Base-by-base conservation (phyloP, 441 rosid species). In the Populus hybrid region DNA sequence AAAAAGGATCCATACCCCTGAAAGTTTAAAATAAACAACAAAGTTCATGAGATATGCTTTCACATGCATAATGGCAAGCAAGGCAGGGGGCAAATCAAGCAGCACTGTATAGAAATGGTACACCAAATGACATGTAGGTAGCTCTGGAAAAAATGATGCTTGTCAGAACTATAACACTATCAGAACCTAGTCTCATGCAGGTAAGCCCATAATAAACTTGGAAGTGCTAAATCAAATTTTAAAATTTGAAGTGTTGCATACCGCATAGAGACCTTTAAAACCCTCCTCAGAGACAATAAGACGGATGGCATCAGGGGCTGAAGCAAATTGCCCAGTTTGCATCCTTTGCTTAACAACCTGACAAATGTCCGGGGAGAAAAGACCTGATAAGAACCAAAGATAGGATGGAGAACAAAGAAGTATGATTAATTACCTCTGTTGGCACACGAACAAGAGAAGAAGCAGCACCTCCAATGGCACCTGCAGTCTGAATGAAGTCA, bases 401-500 rank as follows among this genome's bases (percentile, higher is more conserved):
- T 3, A 67, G 23, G 34, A 32, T 42, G 14, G 46, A 79, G 16
- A 10, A 14, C n/a, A 78, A 73, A 36, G 21, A 6, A 69, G 57
- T 10, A 59, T 70, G 73, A 67, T 36, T 24, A 76, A 77, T 12
- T 75, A 94, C 98, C 94, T 94, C 97, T 10, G 98, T 90, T 36
- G 97, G 97, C 40, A 94, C 97, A 80, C 97, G 94, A 59, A 94
- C 84, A 38, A 94, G 83, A 73, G 97, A 94, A 82, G 98, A 93
- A 80, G 95, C 91, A 81, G 92, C 77, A 79, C 98, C 98, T 76
- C 97, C 97, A 14, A 93, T 79, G 30, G 92, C 97, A 76, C 97
- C 98, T 30, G 98, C 97, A 67, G 94, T 87, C 98, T 93, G 86
- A 84, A 85, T 70, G 78, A 79, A 74, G 75, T 74, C 78, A 63